phyloP scores from a whole-genome alignment of 2,329 filamentous ascomycete species.

The Colletotrichum scovillei region DNA sequence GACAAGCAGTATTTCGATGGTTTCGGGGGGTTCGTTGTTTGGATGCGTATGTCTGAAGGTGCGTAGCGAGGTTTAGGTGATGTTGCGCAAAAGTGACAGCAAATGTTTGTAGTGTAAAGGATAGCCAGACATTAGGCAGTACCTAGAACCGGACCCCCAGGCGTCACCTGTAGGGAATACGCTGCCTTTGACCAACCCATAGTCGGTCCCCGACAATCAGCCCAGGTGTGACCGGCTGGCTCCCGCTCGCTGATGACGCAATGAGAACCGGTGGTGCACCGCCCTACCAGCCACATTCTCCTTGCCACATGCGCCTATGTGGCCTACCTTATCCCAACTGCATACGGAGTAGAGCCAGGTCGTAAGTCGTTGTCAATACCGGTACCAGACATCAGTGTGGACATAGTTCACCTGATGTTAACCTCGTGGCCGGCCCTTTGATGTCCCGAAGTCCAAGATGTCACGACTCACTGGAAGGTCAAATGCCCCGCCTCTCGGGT shows the following conservation, averaged over 20 bases:
- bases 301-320: not conserved
- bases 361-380: not conserved
- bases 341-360: not conserved
- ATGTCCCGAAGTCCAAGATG: constrained; percentile 20
- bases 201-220: not conserved
- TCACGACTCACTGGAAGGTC: not conserved
- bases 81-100: not conserved
- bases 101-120: not conserved
- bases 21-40: not conserved
- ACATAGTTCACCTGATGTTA: not conserved
- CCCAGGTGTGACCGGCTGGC: not conserved
- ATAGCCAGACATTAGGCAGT: not conserved
- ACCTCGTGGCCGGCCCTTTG: not conserved
- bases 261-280: not conserved
- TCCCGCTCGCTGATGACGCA: not conserved
- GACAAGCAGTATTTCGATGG: not conserved
- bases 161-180: not conserved
- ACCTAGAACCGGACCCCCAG: not conserved
- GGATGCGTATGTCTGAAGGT: not conserved
- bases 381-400: not conserved
- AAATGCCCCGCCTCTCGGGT: not conserved
- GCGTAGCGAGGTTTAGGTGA: not conserved
- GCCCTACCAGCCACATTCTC: not conserved
- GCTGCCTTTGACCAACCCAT: not conserved
- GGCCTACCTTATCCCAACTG: not conserved